Conservation (phyloP, 2,329 filamentous ascomycete genomes). For the Grosmannia clavigera region DNA sequence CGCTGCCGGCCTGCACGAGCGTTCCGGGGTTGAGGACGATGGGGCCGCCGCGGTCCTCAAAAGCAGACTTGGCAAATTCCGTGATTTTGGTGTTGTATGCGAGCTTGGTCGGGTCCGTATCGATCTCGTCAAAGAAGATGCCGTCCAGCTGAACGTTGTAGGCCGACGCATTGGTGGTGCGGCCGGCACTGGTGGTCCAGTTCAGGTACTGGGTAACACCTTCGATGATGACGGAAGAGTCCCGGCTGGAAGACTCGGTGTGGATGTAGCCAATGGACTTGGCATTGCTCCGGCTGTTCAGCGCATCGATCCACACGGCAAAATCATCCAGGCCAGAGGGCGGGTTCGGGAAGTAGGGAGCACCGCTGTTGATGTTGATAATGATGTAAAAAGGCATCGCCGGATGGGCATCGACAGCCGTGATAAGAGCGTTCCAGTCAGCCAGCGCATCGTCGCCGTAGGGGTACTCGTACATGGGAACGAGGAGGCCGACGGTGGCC, state of each 20-base stretch:
- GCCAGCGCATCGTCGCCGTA: conserved; percentile 5
- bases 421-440: conserved; percentile 11
- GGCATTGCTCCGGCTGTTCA: conserved; percentile 8
- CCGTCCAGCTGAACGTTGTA: conserved; percentile 10
- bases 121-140: conserved; percentile 13
- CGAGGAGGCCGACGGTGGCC: conserved; percentile 9
- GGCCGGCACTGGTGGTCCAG: conserved; percentile 8
- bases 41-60: conserved; percentile 4
- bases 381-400: conserved; percentile 11
- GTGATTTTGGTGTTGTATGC: conserved; percentile 7
- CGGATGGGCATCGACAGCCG: conserved; percentile 10
- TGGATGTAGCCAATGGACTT: conserved; percentile 11
- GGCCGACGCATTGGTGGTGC: conserved; percentile 1
- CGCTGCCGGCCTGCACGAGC: conserved; percentile 8
- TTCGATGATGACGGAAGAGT: conserved; percentile 1
- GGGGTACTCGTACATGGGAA: conserved; percentile 14
- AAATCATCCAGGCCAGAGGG: conserved; percentile 8
- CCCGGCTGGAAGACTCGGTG: conserved; percentile 4
- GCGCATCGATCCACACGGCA: conserved; percentile 6
- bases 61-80: conserved; percentile 5
- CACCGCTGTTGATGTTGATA: conserved; percentile 11
- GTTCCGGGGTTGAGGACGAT: conserved; percentile 10
- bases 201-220: conserved; percentile 8
- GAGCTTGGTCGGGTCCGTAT: conserved; percentile 6
- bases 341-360: conserved; percentile 5